Evolutionary conservation across 441 rosid species (phyloP).

Genomic region (Corymbia citriodora): DNA sequence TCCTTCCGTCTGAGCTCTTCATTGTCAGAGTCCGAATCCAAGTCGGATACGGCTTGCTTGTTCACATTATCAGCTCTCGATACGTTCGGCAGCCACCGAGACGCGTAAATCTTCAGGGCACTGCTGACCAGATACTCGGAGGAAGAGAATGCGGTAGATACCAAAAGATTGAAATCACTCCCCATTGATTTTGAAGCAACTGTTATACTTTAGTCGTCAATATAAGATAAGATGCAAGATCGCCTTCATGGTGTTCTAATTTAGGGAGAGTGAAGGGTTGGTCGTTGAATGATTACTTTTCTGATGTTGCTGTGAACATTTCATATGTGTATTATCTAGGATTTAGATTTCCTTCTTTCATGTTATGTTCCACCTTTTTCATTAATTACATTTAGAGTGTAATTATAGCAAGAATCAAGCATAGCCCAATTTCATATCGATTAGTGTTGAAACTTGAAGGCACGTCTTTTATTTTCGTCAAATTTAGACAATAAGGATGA

Average conservation of each 20-base stretch:
- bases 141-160: too few relatives aligned
- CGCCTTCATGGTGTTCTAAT: not conserved
- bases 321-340: fast-evolving
- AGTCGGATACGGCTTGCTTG: slow-evolving; percentile 25
- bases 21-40: slow-evolving; percentile 42
- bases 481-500: not conserved
- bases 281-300: not conserved
- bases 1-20: slow-evolving; percentile 42
- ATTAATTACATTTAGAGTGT: too few relatives aligned
- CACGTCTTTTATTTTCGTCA: fast-evolving
- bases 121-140: slow-evolving; percentile 20
- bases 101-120: slow-evolving; percentile 43
- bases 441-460: too few relatives aligned
- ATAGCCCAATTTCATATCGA: too few relatives aligned
- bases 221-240: not conserved
- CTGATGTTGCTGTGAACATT: not conserved
- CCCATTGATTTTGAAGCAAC: not conserved
- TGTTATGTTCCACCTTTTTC: not conserved
- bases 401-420: too few relatives aligned
- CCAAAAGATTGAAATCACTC: too few relatives aligned
- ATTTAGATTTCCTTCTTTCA: not conserved
- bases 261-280: not conserved
- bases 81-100: slow-evolving; percentile 49
- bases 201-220: not conserved
- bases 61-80: slow-evolving; percentile 14